Conservation (phyloP, 1,284 basidiomycete genomes). For the Sporisorium iseilematis-ciliati region DNA sequence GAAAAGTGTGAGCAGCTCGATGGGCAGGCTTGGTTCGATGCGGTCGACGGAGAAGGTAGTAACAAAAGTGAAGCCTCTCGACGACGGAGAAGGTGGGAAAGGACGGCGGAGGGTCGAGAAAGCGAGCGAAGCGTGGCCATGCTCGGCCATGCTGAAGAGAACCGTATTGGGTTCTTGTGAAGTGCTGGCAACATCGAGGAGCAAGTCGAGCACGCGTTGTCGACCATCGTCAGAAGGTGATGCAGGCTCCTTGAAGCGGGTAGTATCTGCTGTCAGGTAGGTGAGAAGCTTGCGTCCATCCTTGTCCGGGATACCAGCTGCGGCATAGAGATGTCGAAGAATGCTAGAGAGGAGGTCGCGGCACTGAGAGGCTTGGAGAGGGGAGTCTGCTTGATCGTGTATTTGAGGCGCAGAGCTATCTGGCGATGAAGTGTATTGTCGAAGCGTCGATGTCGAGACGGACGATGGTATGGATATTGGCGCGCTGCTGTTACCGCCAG, state of each 20-base stretch:
- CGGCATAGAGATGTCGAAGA: constrained; percentile 23
- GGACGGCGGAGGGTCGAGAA: constrained; percentile 53
- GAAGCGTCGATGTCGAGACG: not conserved
- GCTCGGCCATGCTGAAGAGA: constrained; percentile 42
- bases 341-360: constrained; percentile 20
- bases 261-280: constrained; percentile 14
- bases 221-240: constrained; percentile 2
- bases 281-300: constrained; percentile 42
- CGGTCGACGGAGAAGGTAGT: constrained; percentile 51
- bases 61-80: constrained; percentile 56
- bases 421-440: not conserved
- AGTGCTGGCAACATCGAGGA: constrained; percentile 41
- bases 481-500: not conserved
- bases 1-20: constrained; percentile 58
- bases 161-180: constrained; percentile 50
- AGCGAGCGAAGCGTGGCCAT: constrained; percentile 52
- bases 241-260: not conserved
- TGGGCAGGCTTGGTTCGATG: constrained; percentile 42
- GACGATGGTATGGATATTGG: constrained; percentile 4
- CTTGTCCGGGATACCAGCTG: constrained; percentile 44
- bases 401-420: not conserved
- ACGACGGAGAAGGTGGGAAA: constrained; percentile 49
- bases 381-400: not conserved
- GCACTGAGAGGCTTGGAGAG: not conserved
- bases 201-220: constrained; percentile 38